Evolutionary conservation across 2,329 filamentous ascomycete species (phyloP), one percentile per base, ranked within the genome.

Genomic region (Trichoderma sp.): DNA sequence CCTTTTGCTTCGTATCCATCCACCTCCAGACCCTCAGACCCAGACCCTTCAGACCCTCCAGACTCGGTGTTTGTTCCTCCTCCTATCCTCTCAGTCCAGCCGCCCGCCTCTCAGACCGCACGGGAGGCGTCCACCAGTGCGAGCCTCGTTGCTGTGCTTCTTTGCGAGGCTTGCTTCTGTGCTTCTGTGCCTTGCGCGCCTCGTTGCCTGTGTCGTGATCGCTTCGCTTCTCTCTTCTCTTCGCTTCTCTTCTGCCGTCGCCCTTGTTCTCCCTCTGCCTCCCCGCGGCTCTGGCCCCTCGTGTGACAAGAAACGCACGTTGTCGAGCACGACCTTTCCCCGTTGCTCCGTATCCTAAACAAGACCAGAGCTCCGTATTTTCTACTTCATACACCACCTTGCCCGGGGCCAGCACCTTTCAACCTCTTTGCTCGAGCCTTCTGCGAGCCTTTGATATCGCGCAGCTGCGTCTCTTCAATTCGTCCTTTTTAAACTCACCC

Each of bases 1-100:
- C 59, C 67, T 69, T 60, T 67, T 66, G 67, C 61, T 60, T 66
- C 60, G 67, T 69, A 66, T 66, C 67, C 67, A 66, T 67, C 37
- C 59, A 59, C 30, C 60, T 46, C 32, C 28, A 59, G 43, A 18
- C 39, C 16, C 37, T 34, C 32, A 34, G 32, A 34, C 32, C 32
- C 32, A 34, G 32, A 13, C 32, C 32, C 32, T 34, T 34, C 32
- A 34, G 32, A 34, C 32, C 32, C 32, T 34, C 14, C 32, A 32
- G 10, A 11, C 32, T 10, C 32, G 49, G 54, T 66, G 34, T 59
- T 66, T 55, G 46, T 59, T 60, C 60, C 60, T 66, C 68, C 68
- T 66, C 63, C 68, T 60, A 60, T 60, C 39, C 55, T 51, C 64
- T 51, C 64, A 34, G 56, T 67, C 58, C 55, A 39, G 34, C 37